Base-by-base conservation (phyloP, 202 grass and related monocot genomes). In the Zoysia matrella region DNA sequence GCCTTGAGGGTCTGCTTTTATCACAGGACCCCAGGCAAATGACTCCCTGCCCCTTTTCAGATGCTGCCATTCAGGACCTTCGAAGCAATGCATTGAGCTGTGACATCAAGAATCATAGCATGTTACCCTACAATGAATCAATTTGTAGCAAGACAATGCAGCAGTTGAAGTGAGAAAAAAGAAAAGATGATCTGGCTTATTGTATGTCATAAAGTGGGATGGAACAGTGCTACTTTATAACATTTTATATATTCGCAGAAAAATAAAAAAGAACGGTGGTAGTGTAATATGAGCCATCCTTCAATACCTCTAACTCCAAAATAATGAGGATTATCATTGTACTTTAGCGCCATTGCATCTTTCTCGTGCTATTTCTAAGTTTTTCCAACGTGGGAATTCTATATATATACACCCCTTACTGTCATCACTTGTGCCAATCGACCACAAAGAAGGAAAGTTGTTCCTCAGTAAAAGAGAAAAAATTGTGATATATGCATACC, bases 51-150 rank as follows among this genome's bases (percentile, higher is more conserved):
- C 95, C 80, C 95, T 95, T 86, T 98, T 98, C 87, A 98, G 71
- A 85, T 95, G 86, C 65, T 88, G 83, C 95, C 95, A 98, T 47
- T 98, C 95, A 52, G 92, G 88, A 64, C 95, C 95, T 85, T 98
- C 95, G 81, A 98, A 98, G 76, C 95, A 98, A 79, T 98, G 95
- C 95, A 98, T 98, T 65, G 95, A 98, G 83, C 95, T 98, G 81
- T 54, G 86, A 83, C 58, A 86, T 71, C 54, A 86, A 45, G 30
- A 84, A 60, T 30, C 47, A 41, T 60, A 87, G 70, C 53, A 13
- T 18, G 22, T 61, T 77, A 74, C 49, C 8, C 60, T 36, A 42
- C n/a, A 69, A 6, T 10, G 8, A 3, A 69, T 46, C 70, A 69
- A 60, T 47, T 52, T 74, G 63, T 80, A 68, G 44, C 7, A 52